A percentile compares a stretch with the other conserved stretches of the same genome.
phyloP scores from a whole-genome alignment of 1,139 yeast genomes.

The Maudiozyma humilis region DNA sequence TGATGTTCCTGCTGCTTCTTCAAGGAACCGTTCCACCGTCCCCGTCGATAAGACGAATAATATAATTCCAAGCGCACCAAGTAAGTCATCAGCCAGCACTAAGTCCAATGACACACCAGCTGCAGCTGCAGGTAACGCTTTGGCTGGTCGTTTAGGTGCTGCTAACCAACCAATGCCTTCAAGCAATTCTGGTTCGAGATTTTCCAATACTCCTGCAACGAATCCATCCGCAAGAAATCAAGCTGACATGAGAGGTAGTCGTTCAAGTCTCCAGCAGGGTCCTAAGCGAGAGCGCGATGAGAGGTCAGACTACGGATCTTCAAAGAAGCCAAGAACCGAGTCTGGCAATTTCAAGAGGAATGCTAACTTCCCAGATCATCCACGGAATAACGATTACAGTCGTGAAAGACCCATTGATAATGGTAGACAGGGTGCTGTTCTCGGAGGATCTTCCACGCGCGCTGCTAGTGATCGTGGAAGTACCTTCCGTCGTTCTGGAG shows the following conservation, averaged over 20 bases:
- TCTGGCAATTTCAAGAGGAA: constrained; percentile 6
- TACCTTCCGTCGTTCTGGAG: no score
- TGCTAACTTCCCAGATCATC: neutral
- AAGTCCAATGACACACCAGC: neutral
- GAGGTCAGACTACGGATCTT: neutral
- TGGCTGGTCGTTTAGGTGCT: no score
- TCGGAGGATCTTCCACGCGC: no score
- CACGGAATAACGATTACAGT: constrained; percentile 1
- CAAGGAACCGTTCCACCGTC: constrained; percentile 6
- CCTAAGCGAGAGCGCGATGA: neutral
- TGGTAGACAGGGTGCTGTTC: no score
- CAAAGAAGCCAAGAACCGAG: constrained; percentile 6
- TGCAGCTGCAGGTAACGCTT: no score
- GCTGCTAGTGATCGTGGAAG: no score
- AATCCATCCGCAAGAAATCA: neutral
- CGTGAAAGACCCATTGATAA: no score
- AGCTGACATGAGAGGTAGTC: neutral
- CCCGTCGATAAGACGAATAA: neutral
- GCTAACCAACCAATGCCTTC: no score
- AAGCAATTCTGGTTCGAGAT: no score
- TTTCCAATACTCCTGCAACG: no score
- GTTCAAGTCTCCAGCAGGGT: neutral
- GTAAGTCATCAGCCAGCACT: neutral
- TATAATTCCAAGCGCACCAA: neutral
- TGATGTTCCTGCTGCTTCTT: constrained; percentile 3